Percentiles rank a stretch among this genome's conserved stretches.
These are phyloP conservation scores for Hymenoscyphus fraxineus DNA, from an alignment of 2,329 filamentous ascomycete genomes.

Conservation along the genomic window DNA sequence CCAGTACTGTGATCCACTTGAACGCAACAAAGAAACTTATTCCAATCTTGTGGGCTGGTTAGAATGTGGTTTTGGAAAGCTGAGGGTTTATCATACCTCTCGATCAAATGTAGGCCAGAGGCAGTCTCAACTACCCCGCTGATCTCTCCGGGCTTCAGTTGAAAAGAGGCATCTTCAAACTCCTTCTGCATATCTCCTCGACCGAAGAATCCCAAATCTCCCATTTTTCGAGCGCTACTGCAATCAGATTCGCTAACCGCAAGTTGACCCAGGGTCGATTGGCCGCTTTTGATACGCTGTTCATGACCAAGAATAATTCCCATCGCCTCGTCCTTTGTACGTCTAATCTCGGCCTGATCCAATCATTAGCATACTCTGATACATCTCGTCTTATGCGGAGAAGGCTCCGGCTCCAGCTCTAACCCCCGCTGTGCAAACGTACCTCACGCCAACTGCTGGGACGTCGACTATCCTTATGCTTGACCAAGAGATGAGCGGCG, in stretches of 20 bases:
- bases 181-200: slow-evolving; percentile 97
- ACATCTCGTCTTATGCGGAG: background rate
- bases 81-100: slow-evolving; percentile 56
- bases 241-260: slow-evolving; percentile 90
- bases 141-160: slow-evolving; percentile 80
- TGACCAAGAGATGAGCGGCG: slow-evolving; percentile 86
- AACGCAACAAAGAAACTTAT: slow-evolving; percentile 7
- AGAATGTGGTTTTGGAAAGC: background rate
- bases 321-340: slow-evolving; percentile 81
- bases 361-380: slow-evolving; percentile 5
- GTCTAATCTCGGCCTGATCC: slow-evolving; percentile 69
- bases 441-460: slow-evolving; percentile 90
- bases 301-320: slow-evolving; percentile 74
- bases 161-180: slow-evolving; percentile 94
- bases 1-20: background rate
- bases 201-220: slow-evolving; percentile 93
- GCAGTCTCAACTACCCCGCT: slow-evolving; percentile 87
- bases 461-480: slow-evolving; percentile 83
- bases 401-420: background rate
- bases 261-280: slow-evolving; percentile 71
- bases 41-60: slow-evolving; percentile 19
- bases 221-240: slow-evolving; percentile 88
- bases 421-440: slow-evolving; percentile 20
- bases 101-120: slow-evolving; percentile 91
- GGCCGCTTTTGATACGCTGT: slow-evolving; percentile 67